These are phyloP conservation scores for Polytrichum commune DNA, from an alignment of 225 moss, liverwort and hornwort species.

Conservation along the genomic window DNA sequence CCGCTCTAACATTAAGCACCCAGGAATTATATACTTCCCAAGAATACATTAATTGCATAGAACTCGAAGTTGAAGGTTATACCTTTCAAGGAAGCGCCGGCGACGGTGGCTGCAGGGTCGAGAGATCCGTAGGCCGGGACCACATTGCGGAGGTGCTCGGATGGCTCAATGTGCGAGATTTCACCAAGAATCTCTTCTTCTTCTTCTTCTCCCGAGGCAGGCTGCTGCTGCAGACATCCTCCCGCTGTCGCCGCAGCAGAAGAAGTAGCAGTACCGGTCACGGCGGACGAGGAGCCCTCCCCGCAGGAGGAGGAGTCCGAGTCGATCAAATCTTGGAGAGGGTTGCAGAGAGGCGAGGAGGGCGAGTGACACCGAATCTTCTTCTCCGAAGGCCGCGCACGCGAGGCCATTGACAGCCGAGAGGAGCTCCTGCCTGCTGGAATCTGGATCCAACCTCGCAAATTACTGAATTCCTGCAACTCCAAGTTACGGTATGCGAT, in stretches of 20 bases:
- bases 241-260: slow-evolving; percentile 1
- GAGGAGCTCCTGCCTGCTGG: neutral
- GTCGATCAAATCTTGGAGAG: slow-evolving; percentile 16
- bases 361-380: slow-evolving; percentile 78
- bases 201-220: slow-evolving; percentile 41
- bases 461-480: no score
- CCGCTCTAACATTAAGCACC: no score
- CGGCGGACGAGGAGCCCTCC: neutral
- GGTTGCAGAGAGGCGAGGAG: slow-evolving; percentile 29
- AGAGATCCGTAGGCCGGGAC: slow-evolving; percentile 37
- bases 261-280: neutral
- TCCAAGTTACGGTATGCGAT: no score
- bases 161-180: slow-evolving; percentile 22
- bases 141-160: slow-evolving; percentile 35
- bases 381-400: slow-evolving; percentile 56
- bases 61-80: neutral
- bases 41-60: no score
- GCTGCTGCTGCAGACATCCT: slow-evolving; percentile 24
- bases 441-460: no score
- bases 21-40: no score
- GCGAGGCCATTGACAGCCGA: slow-evolving; percentile 75
- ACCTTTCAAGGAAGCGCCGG: slow-evolving; percentile 47
- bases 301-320: slow-evolving; percentile 1
- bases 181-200: slow-evolving; percentile 36
- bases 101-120: slow-evolving; percentile 43